A percentile compares a stretch with the other conserved stretches of the same genome.
Evolutionary conservation across 1,139 yeast genomes (phyloP).

Genomic region (Yamadazyma membranifaciens): DNA sequence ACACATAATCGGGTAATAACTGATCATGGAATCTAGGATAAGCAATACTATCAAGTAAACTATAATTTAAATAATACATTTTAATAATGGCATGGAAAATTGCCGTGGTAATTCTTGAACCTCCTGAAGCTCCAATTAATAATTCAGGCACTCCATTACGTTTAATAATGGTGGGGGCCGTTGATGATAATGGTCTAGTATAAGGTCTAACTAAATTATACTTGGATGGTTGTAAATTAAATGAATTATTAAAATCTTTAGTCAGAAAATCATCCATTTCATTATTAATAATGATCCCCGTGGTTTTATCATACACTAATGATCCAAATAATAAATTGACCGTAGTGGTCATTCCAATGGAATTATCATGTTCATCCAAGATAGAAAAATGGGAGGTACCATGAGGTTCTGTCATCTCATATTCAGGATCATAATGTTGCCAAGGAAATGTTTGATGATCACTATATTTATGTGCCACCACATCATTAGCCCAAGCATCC

Average conservation of each 20-base stretch:
- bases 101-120: constrained; percentile 84
- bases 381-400: constrained; percentile 89
- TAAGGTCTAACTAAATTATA: constrained; percentile 74
- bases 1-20: constrained; percentile 67
- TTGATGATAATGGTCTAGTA: constrained; percentile 83
- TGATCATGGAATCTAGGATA: constrained; percentile 89
- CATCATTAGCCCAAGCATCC: constrained; percentile 54
- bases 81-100: constrained; percentile 78
- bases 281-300: constrained; percentile 83
- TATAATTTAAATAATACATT: constrained; percentile 52
- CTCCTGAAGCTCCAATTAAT: constrained; percentile 92
- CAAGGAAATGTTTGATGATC: constrained; percentile 61
- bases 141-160: constrained; percentile 55
- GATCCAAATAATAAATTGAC: constrained; percentile 87
- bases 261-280: constrained; percentile 97
- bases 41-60: constrained; percentile 67
- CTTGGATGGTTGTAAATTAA: constrained; percentile 75
- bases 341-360: constrained; percentile 87
- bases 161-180: constrained; percentile 71
- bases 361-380: constrained; percentile 66
- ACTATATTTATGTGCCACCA: constrained; percentile 40
- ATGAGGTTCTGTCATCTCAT: constrained; percentile 70
- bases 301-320: constrained; percentile 69
- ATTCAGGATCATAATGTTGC: constrained; percentile 76
- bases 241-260: constrained; percentile 69